Evolutionary conservation across 2,329 filamentous ascomycete species (phyloP).

Genomic region (Shiraia sp.): DNA sequence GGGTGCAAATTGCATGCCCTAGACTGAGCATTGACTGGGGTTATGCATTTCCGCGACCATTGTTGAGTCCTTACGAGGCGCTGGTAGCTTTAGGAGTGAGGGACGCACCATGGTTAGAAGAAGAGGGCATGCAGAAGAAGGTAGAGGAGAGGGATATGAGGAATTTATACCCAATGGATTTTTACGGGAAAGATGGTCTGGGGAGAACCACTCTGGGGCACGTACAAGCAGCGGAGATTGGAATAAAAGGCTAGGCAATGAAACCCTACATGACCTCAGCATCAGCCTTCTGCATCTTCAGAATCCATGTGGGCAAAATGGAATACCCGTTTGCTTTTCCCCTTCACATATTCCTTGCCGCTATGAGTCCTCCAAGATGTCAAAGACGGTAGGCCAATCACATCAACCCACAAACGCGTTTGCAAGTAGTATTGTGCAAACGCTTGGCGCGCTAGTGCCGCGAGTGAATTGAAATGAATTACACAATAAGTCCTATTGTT

Average conservation of each 20-base stretch:
- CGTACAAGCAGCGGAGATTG: constrained; percentile 27
- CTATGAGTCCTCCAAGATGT: too few relatives aligned
- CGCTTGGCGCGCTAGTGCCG: too few relatives aligned
- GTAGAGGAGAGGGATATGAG: constrained; percentile 48
- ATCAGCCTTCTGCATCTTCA: background rate
- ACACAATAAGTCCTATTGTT: too few relatives aligned
- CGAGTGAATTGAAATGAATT: too few relatives aligned
- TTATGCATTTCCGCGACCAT: constrained; percentile 86
- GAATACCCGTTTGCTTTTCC: too few relatives aligned
- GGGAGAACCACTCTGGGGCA: constrained; percentile 68
- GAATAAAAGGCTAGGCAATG: constrained; percentile 2
- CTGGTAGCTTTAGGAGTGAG: constrained; percentile 81
- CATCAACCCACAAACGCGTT: too few relatives aligned
- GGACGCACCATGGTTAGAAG: constrained; percentile 69
- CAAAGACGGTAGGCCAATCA: too few relatives aligned
- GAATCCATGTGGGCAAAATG: background rate
- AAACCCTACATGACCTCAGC: background rate
- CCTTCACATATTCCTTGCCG: too few relatives aligned
- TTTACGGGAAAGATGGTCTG: constrained; percentile 89
- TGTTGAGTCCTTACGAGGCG: constrained; percentile 94
- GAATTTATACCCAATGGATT: constrained; percentile 94
- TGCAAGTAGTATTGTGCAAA: too few relatives aligned
- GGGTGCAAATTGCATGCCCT: constrained; percentile 98
- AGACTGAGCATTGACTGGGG: constrained; percentile 98
- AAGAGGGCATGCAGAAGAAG: constrained; percentile 32